Percentiles rank a stretch among this genome's conserved stretches.
These are phyloP conservation scores for Boletus bicolor DNA, from an alignment of 768 basidiomycete species.

Conservation along the genomic window DNA sequence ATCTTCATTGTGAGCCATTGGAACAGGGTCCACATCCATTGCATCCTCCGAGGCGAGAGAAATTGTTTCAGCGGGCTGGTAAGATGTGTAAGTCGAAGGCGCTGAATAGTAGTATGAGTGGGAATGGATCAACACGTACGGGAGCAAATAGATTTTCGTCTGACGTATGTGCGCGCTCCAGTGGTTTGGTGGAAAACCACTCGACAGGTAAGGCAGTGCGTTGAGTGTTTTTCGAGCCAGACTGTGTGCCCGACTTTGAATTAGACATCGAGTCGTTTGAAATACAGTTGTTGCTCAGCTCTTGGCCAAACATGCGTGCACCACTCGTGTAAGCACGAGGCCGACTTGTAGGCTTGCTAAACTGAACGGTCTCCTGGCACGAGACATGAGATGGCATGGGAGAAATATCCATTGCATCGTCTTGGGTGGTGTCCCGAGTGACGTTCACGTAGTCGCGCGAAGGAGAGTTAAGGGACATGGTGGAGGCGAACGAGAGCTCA, in stretches of 20 bases:
- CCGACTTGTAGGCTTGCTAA: slow-evolving; percentile 36
- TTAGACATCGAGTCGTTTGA: slow-evolving; percentile 33
- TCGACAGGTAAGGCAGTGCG: slow-evolving; percentile 62
- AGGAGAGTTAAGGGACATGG: slow-evolving; percentile 76
- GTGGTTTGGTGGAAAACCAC: slow-evolving; percentile 43
- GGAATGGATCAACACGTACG: slow-evolving; percentile 18
- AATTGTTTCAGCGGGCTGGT: slow-evolving; percentile 35
- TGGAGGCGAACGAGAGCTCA: slow-evolving; percentile 80
- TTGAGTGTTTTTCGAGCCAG: slow-evolving; percentile 52
- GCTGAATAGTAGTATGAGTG: neutral
- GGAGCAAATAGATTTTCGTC: slow-evolving; percentile 29
- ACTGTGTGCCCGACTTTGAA: slow-evolving; percentile 31
- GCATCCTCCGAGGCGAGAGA: slow-evolving; percentile 56
- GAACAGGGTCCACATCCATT: slow-evolving; percentile 75
- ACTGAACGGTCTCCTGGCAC: slow-evolving; percentile 30
- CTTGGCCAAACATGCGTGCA: slow-evolving; percentile 68
- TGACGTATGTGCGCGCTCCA: slow-evolving; percentile 18
- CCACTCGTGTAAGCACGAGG: slow-evolving; percentile 66
- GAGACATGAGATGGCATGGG: slow-evolving; percentile 48
- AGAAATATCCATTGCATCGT: slow-evolving; percentile 80
- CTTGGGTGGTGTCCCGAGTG: slow-evolving; percentile 45
- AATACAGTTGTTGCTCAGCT: slow-evolving; percentile 58
- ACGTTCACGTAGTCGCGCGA: slow-evolving; percentile 46
- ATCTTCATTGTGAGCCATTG: slow-evolving; percentile 36
- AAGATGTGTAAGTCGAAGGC: slow-evolving; percentile 12